Base-by-base conservation (phyloP, 1,139 yeast genomes). In the Starmera stellimalicola region DNA sequence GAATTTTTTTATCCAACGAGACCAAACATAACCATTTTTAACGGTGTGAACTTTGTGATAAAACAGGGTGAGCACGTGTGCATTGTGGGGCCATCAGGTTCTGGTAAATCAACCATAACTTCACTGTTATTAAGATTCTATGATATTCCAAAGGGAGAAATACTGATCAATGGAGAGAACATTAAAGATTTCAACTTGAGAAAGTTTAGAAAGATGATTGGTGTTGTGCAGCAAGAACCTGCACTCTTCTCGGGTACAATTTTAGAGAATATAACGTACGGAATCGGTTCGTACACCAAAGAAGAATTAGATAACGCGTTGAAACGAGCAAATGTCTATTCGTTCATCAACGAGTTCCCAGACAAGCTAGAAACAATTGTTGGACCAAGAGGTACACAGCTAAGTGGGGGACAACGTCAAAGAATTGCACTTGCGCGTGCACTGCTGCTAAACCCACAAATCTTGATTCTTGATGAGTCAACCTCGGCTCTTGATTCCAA, bases 201-300 rank as follows among this genome's bases (percentile, higher is more conserved):
- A 42, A 78, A 80, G 52, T 72, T 81, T 39, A 70, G 95, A 48
- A 68, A 80, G 41, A 66, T 77, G 33, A 71, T 84, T 37, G 94
- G 95, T 11, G 72, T 83, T 28, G 95, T 87, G 5, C 91, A 87
- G 48, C 96, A 87, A 56, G 95, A 84, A 44, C 95, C 96, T 4
- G 69, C 80, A 30, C 61, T 87, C 33, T 76, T 87, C 45, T 75
- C 87, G 14, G 94, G 93, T 2, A 68, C 87, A 4, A 76, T 87
- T 19, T 62, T 73, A 39, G 94, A 85, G 43, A 87, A 87, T 50
- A 77, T 87, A 30, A 70, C 78, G 0, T 87, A 82, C 50, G 94
- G 94, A 2, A 52, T 63, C 11, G 55, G 68, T 16, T 56, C 58
- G 18, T 69, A 75, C 18, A 68, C 79, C 0, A 68, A 73, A 4